Base-by-base conservation (phyloP, 148 eudicot species). In the Rhododendron williamsianum region DNA sequence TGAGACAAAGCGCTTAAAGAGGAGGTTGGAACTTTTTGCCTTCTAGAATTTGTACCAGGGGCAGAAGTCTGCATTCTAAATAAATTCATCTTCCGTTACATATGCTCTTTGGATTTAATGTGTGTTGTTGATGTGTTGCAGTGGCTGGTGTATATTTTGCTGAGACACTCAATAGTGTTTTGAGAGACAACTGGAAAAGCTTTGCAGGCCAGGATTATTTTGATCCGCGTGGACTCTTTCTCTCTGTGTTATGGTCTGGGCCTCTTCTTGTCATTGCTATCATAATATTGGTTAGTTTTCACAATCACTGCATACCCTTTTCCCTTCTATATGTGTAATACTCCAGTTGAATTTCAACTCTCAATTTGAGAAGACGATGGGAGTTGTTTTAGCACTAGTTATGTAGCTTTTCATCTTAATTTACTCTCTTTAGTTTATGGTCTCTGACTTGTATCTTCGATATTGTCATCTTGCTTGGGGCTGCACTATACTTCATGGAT, bases 131-230 rank as follows among this genome's bases (percentile, higher is more conserved):
- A 79, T 38, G 12, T 91, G 87, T 49, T 92, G 90, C 94, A 97
- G 99, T 97, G 89, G 90, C 89, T 46, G 98, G 98, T 87, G 96
- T 94, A 3, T 94, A 91, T 93, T 86, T 93, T 85, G 99, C 99
- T 83, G 99, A 97, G 89, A 92, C 89, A 81, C 91, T 97, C 33
- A 97, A 97, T 72, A 87, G 52, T 82, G 33, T 93, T 49, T 88
- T 95, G 69, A 92, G 93, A 81, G 80, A 82, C 71, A 91, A 92
- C 89, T 97, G 99, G 99, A 81, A 91, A 90, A 94, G 89, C 85
- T 94, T 97, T 94, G 95, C 99, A 0, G 87, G 94, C 85, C 98
- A 97, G 89, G 95, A 97, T 88, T 97, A 97, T 86, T 97, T 97
- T 51, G 99, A 97, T 76, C 87, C 91, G 2, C 93, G 89, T 1